Evolutionary conservation across 352 stramenopile species (phyloP).

Genomic region (Globisporangium alternatum): DNA sequence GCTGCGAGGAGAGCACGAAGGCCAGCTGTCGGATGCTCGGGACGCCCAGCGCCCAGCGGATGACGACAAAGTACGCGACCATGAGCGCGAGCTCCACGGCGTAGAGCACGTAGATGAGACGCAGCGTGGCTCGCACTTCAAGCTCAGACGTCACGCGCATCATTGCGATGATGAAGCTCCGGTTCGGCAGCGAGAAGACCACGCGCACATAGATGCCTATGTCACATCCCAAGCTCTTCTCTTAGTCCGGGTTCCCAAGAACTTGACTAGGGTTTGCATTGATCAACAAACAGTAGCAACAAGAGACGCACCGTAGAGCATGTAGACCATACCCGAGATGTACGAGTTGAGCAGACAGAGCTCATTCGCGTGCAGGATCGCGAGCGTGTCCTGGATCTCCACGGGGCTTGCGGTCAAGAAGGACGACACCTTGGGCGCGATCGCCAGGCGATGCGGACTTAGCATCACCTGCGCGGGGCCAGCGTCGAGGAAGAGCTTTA

Average conservation of each 20-base stretch:
- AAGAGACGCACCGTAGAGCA: constrained; percentile 1
- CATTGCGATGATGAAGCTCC: constrained; percentile 3
- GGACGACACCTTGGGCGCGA: not conserved
- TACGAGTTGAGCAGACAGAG: constrained; percentile 5
- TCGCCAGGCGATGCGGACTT: not conserved
- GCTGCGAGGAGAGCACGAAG: constrained; percentile 4
- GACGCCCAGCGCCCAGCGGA: not conserved
- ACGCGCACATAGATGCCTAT: constrained; percentile 8
- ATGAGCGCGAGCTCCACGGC: constrained; percentile 4
- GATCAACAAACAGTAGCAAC: not conserved
- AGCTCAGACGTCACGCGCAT: not conserved
- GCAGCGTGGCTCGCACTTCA: not conserved
- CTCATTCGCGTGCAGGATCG: constrained; percentile 3
- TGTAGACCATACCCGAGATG: not conserved
- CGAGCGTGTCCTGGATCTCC: constrained; percentile 6
- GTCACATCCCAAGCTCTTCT: no score
- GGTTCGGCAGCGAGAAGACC: constrained; percentile 8
- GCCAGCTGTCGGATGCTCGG: constrained; percentile 6
- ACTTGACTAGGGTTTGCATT: no score
- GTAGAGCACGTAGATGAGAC: not conserved
- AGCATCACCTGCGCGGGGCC: not conserved
- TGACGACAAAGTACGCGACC: not conserved
- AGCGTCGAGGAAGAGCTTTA: not conserved
- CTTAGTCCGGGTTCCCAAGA: no score
- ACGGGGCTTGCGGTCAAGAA: not conserved